Evolutionary conservation across 2,329 filamentous ascomycete genomes (phyloP).

Genomic region (Aureobasidium sp.): DNA sequence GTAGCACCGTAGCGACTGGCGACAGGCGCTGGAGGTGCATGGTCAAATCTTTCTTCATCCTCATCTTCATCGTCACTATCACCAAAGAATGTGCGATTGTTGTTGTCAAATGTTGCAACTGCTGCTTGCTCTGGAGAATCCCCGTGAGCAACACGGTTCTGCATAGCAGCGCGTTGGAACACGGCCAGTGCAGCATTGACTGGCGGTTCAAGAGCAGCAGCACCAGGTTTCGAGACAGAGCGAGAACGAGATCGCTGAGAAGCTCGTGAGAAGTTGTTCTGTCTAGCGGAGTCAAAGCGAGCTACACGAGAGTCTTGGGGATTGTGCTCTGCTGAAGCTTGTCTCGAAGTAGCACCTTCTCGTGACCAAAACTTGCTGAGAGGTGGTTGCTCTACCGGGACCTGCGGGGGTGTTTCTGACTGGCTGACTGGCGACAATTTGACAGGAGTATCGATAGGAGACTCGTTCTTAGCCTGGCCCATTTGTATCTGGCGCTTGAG

Average conservation of each 20-base stretch:
- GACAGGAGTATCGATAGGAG: conserved; percentile 4
- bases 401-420: neutral
- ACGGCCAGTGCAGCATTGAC: conserved; percentile 33
- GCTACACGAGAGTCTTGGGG: conserved; percentile 13
- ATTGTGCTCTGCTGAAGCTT: neutral
- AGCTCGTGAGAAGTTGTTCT: neutral
- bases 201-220: neutral
- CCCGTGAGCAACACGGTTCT: conserved; percentile 27
- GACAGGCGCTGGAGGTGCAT: conserved; percentile 10
- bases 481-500: conserved; percentile 74
- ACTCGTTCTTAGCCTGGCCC: conserved; percentile 45
- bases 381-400: neutral
- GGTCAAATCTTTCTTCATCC: conserved; percentile 19
- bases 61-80: conserved; percentile 36
- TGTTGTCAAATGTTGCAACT: conserved; percentile 17
- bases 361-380: neutral
- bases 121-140: conserved; percentile 1
- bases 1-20: conserved; percentile 27
- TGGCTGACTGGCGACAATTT: neutral
- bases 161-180: conserved; percentile 39
- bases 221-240: neutral
- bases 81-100: conserved; percentile 33
- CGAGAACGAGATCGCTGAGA: conserved; percentile 15
- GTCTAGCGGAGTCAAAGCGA: conserved; percentile 17
- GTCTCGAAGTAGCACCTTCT: neutral